These are phyloP conservation scores for Aspergillus costaricaensis DNA, from an alignment of 2,329 filamentous ascomycete species.

Conservation along the genomic window DNA sequence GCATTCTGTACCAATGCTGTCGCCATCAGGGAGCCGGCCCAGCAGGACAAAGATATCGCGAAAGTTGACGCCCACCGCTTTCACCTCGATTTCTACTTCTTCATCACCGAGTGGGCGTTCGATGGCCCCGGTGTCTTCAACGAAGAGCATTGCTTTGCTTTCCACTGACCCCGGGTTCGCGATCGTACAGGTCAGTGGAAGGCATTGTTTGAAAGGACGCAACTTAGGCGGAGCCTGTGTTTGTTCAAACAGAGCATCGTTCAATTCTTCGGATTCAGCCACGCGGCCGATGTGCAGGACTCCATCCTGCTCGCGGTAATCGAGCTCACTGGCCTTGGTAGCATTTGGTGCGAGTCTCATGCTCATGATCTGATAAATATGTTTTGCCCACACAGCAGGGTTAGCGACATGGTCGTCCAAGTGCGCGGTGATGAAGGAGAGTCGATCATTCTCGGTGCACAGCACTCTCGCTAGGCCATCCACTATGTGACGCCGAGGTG, in stretches of 20 bases:
- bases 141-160: constrained; percentile 22
- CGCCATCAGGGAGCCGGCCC: background rate
- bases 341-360: background rate
- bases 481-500: background rate
- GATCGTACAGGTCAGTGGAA: background rate
- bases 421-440: background rate
- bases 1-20: background rate
- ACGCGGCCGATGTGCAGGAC: background rate
- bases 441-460: background rate
- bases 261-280: background rate
- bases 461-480: background rate
- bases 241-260: background rate
- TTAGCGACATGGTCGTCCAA: background rate
- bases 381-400: background rate
- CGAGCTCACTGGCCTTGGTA: background rate
- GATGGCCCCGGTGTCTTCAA: background rate
- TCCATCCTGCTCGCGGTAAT: background rate
- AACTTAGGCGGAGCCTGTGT: background rate
- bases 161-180: background rate
- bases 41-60: background rate
- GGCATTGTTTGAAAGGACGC: background rate
- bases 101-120: background rate
- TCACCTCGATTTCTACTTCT: background rate
- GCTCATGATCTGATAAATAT: background rate
- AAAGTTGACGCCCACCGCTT: background rate